These are phyloP conservation scores for Pittosporum tobira DNA, from an alignment of 129 eudicot species.

Conservation along the genomic window DNA sequence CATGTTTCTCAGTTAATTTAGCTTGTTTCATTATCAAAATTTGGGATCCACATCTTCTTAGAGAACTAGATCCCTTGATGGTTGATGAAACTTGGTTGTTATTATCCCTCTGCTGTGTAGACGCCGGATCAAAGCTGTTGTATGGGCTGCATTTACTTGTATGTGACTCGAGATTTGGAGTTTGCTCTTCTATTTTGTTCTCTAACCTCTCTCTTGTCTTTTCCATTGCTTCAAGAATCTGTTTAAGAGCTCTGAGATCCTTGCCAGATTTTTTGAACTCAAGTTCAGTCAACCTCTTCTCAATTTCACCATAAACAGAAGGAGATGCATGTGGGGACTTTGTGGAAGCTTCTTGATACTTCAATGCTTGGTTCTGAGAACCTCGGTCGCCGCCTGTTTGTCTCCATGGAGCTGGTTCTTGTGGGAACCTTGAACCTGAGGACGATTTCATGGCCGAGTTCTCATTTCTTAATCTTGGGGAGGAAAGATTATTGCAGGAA, in stretches of 20 bases:
- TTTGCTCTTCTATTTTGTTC: constrained; percentile 22
- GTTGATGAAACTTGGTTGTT: constrained; percentile 29
- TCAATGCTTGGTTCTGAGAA: constrained; percentile 28
- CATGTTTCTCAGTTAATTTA: constrained; percentile 17
- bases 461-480: constrained; percentile 26
- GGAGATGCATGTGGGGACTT: constrained; percentile 24
- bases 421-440: constrained; percentile 34
- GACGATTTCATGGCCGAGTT: constrained; percentile 17
- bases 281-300: constrained; percentile 68
- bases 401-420: constrained; percentile 83
- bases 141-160: constrained; percentile 12
- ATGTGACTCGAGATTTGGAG: constrained; percentile 17
- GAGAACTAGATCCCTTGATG: constrained; percentile 30
- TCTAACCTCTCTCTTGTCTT: constrained; percentile 48
- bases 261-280: constrained; percentile 73
- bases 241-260: constrained; percentile 95
- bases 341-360: constrained; percentile 21
- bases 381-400: constrained; percentile 34
- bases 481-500: constrained; percentile 19
- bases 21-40: constrained; percentile 23
- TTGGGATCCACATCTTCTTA: constrained; percentile 23
- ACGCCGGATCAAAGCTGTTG: constrained; percentile 20
- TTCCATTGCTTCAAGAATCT: constrained; percentile 93
- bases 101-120: constrained; percentile 12
- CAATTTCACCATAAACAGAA: constrained; percentile 73